phyloP scores from a whole-genome alignment of 73 alveolate genomes.

The Paramecium sexaurelia region DNA sequence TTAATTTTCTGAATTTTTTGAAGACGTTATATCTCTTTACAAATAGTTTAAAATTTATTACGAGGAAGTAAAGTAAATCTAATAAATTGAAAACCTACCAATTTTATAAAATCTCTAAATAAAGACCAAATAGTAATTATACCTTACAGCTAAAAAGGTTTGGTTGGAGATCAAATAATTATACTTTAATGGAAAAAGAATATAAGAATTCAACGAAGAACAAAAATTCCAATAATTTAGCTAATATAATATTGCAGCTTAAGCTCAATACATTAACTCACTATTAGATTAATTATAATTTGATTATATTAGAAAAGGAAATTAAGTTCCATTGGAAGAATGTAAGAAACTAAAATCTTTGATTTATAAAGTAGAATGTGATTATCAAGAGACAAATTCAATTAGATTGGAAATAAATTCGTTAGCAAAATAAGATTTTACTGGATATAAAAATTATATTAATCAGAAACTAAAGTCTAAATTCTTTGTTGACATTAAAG shows the following conservation, averaged over 20 bases:
- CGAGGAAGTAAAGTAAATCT: background rate
- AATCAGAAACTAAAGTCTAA: background rate
- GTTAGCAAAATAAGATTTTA: background rate
- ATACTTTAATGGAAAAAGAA: background rate
- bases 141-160: background rate
- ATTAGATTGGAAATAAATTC: background rate
- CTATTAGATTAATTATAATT: background rate
- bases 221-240: background rate
- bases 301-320: background rate
- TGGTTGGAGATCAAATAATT: background rate
- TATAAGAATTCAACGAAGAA: background rate
- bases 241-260: background rate
- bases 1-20: background rate
- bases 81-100: background rate
- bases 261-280: background rate
- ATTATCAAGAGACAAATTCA: background rate
- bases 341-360: background rate
- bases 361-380: background rate
- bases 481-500: background rate
- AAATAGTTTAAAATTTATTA: background rate
- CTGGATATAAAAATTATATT: background rate
- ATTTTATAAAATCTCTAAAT: background rate
- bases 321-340: background rate
- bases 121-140: background rate
- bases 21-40: background rate